A percentile compares a stretch with the other conserved stretches of the same genome.
These are phyloP conservation scores for Teunomyces panamensis DNA, from an alignment of 805 yeast genomes.

Conservation along the genomic window DNA sequence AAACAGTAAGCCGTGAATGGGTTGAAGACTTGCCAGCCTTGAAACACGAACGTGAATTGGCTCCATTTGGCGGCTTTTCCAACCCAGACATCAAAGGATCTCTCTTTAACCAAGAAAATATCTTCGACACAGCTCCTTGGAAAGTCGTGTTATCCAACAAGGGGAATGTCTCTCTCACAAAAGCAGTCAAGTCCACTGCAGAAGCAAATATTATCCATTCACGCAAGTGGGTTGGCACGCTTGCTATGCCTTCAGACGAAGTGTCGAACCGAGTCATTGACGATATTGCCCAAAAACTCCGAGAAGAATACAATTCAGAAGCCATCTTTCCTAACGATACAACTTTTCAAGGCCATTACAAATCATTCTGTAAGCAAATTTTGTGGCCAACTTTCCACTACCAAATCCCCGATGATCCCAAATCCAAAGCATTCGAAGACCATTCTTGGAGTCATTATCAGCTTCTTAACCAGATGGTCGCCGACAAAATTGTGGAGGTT, in stretches of 20 bases:
- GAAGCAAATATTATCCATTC: slow-evolving; percentile 33
- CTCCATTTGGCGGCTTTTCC: slow-evolving; percentile 76
- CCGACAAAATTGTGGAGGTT: slow-evolving; percentile 64
- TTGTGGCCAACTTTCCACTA: slow-evolving; percentile 94
- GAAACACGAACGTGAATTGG: slow-evolving; percentile 29
- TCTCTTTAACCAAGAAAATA: slow-evolving; percentile 38
- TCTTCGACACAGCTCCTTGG: slow-evolving; percentile 69
- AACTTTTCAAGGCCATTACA: slow-evolving; percentile 86
- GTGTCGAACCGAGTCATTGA: slow-evolving; percentile 56
- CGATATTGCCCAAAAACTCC: slow-evolving; percentile 50
- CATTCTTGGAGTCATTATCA: slow-evolving; percentile 90
- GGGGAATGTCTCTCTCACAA: slow-evolving; percentile 86
- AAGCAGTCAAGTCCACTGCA: slow-evolving; percentile 69
- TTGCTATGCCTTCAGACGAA: slow-evolving; percentile 87
- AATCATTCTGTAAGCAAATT: slow-evolving; percentile 88
- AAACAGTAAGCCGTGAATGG: slow-evolving; percentile 3
- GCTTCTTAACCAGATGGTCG: slow-evolving; percentile 70
- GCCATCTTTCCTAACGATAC: slow-evolving; percentile 75
- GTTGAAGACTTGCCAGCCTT: slow-evolving; percentile 8
- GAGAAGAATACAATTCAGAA: slow-evolving; percentile 50
- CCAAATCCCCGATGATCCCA: slow-evolving; percentile 93
- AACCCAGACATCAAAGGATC: slow-evolving; percentile 49
- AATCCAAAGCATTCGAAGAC: slow-evolving; percentile 90
- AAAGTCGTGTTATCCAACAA: slow-evolving; percentile 60
- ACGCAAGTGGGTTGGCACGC: slow-evolving; percentile 80